A percentile compares a stretch with the other conserved stretches of the same genome.
Conservation (phyloP, 2,329 filamentous ascomycete species). For the Exophiala calicioides region DNA sequence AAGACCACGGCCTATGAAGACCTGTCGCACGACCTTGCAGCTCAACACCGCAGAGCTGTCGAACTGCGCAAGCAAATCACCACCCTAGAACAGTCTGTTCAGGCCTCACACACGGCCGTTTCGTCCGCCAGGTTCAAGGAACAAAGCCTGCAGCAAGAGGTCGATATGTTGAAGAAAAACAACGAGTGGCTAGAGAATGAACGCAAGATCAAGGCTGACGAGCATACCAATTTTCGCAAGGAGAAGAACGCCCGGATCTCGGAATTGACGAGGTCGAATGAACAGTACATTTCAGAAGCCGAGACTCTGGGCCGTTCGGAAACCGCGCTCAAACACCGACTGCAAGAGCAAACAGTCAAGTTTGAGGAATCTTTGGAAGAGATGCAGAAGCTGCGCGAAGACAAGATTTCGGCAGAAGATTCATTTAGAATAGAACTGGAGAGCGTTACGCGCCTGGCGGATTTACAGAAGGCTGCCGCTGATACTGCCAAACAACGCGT, state of each 20-base stretch:
- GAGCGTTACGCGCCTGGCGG: constrained; percentile 74
- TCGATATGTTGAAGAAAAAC: constrained; percentile 83
- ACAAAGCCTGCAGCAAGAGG: constrained; percentile 84
- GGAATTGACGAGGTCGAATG: constrained; percentile 82
- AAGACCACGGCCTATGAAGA: constrained; percentile 85
- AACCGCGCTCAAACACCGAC: constrained; percentile 73
- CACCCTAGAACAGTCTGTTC: constrained; percentile 77
- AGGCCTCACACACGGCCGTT: constrained; percentile 75
- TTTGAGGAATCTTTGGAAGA: constrained; percentile 79
- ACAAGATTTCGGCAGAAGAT: constrained; percentile 78
- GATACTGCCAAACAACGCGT: constrained; percentile 61
- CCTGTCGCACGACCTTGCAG: constrained; percentile 80
- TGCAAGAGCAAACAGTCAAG: constrained; percentile 83
- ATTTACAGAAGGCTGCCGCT: constrained; percentile 64
- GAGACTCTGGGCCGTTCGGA: constrained; percentile 79
- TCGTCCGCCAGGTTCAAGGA: constrained; percentile 86
- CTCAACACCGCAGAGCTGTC: constrained; percentile 84
- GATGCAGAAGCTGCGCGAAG: constrained; percentile 82
- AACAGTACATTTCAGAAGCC: constrained; percentile 75
- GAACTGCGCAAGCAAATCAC: constrained; percentile 81
- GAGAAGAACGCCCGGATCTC: constrained; percentile 90
- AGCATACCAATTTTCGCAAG: constrained; percentile 87
- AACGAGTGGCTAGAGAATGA: constrained; percentile 93
- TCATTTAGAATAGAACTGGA: constrained; percentile 85
- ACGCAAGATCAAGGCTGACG: constrained; percentile 83